Conservation (phyloP, 1,139 yeast genomes). For the Blastobotrys indianensis region DNA sequence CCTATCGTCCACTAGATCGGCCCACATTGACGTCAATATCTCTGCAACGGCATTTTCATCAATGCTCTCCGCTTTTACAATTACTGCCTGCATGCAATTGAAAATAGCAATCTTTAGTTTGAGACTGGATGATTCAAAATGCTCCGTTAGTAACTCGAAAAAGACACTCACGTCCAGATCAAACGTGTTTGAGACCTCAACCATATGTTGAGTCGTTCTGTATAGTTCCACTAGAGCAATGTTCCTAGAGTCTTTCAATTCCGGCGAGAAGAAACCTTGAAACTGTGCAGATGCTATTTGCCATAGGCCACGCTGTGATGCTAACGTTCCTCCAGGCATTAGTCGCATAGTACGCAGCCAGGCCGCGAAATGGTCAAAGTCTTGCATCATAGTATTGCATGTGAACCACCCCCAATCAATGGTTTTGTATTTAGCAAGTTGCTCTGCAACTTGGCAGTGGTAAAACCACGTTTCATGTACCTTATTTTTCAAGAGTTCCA, state of each 20-base stretch:
- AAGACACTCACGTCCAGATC: conserved; percentile 6
- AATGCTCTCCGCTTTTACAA: neutral
- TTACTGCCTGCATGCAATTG: conserved; percentile 5
- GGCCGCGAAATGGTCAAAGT: conserved; percentile 1
- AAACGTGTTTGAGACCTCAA: neutral
- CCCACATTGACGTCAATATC: conserved; percentile 46
- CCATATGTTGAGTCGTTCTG: conserved; percentile 1
- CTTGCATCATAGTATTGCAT: neutral
- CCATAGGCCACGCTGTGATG: conserved; percentile 6
- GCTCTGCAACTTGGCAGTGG: conserved; percentile 6
- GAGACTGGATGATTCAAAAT: conserved; percentile 14
- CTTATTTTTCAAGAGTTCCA: neutral
- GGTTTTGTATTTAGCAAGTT: neutral
- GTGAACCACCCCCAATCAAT: conserved; percentile 8
- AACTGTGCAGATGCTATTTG: neutral
- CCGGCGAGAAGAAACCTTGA: neutral
- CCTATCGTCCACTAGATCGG: conserved; percentile 51
- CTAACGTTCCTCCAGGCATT: neutral
- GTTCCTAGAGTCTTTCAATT: conserved; percentile 2
- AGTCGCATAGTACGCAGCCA: conserved; percentile 6
- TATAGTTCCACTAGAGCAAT: conserved; percentile 4
- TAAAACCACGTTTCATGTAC: conserved; percentile 2
- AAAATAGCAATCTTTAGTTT: conserved; percentile 16
- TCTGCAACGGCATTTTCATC: neutral
- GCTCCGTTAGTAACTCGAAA: conserved; percentile 3